phyloP scores from a whole-genome alignment of 2,329 filamentous ascomycete species.

The Fusarium begoniae region DNA sequence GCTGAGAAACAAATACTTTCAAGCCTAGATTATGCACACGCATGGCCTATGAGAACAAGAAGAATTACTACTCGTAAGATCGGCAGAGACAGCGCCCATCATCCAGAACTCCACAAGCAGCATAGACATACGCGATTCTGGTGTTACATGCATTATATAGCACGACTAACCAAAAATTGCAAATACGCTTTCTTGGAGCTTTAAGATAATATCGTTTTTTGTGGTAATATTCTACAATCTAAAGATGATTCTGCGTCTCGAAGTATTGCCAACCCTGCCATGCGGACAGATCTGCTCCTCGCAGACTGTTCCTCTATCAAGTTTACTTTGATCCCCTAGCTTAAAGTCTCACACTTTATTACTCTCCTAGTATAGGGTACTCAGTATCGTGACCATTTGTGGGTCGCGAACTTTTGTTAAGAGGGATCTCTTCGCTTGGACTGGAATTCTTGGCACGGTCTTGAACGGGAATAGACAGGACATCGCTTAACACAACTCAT shows the following conservation, averaged over 20 bases:
- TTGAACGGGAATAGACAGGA: not conserved
- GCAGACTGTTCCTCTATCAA: not conserved
- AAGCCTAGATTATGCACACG: rapidly evolving
- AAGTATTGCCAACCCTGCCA: not conserved
- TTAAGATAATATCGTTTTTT: too few relatives aligned
- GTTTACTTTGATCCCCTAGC: rapidly evolving
- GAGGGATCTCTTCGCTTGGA: not conserved
- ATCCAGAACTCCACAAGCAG: rapidly evolving
- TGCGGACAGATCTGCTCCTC: too few relatives aligned
- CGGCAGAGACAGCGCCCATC: rapidly evolving
- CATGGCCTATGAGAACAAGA: rapidly evolving
- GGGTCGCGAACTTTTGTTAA: not conserved
- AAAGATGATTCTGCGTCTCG: not conserved
- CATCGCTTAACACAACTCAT: not conserved
- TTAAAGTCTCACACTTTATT: not conserved
- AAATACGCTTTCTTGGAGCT: too few relatives aligned
- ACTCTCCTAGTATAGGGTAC: rapidly evolving
- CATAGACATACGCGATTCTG: not conserved
- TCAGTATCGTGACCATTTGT: rapidly evolving
- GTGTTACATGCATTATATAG: rapidly evolving
- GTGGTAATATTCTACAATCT: not conserved
- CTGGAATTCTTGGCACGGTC: not conserved
- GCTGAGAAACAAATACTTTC: not conserved
- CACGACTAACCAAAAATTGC: not conserved
- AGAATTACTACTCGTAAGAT: not conserved